Percentiles rank a stretch among this genome's conserved stretches.
These are phyloP conservation scores for Gomphus bonarii DNA, from an alignment of 1,284 basidiomycete species.

Conservation along the genomic window DNA sequence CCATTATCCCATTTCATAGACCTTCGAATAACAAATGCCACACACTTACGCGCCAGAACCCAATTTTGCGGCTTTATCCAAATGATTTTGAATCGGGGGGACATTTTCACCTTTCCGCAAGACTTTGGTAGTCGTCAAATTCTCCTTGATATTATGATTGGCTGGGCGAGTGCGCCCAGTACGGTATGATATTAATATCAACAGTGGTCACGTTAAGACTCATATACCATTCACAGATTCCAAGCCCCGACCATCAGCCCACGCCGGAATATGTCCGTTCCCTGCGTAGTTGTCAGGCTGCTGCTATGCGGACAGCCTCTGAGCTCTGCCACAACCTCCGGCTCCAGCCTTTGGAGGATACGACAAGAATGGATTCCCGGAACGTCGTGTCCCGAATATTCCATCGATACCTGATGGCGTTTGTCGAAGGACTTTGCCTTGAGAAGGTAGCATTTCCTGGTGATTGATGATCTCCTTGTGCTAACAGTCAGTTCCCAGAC, in stretches of 20 bases:
- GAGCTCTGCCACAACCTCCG: neutral
- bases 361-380: neutral
- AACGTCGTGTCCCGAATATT: neutral
- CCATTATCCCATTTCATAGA: neutral
- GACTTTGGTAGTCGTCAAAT: neutral
- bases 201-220: constrained; percentile 28
- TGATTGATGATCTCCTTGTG: neutral
- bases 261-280: neutral
- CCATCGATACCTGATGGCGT: neutral
- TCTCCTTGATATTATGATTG: neutral
- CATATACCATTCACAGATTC: constrained; percentile 20
- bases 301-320: neutral
- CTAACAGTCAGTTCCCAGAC: neutral
- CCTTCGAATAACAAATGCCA: neutral
- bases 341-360: neutral
- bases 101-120: neutral
- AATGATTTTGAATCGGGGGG: neutral
- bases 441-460: neutral
- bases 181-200: neutral
- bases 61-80: neutral
- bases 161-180: neutral
- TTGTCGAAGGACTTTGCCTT: neutral
- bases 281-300: neutral
- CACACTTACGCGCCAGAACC: neutral
- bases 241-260: neutral